Evolutionary conservation across 176 grass and related monocot species (phyloP), one percentile per base, ranked within the genome.

Genomic region (Saccharum spontaneum): DNA sequence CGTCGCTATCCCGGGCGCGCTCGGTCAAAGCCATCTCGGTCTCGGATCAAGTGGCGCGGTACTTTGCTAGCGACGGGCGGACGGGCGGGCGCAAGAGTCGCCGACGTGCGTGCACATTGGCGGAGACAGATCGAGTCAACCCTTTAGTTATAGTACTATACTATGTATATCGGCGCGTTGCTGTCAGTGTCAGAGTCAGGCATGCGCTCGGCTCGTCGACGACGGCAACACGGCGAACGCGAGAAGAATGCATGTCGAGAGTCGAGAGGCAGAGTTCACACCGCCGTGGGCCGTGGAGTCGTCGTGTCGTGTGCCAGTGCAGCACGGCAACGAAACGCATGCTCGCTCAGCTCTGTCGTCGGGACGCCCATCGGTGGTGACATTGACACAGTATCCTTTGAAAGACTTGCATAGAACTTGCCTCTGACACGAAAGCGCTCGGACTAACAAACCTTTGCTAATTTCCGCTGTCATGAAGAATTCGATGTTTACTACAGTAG

Each of bases 41-140:
- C 73, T 36, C 46, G 18, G 36, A 79, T 75, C 69, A 52, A 84
- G 83, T 30, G 67, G 67, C 67, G 63, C 49, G 40, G 8, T 9
- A 41, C 40, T 15, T 48, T 17, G 43, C 11, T 39, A 41, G 22
- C 28, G 14, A 31, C 49, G 20, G 10, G 14, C 74, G 45, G 11
- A 1, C 75, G 62, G 15, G 6, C 24, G 48, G 4, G 12, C 77
- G 71, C 86, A 50, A 15, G 48, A 54, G 80, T 65, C 82, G 60
- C 38, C 73, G 73, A 59, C 79, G 84, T 67, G 83, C 40, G 57
- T 1, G 83, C 64, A 31, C 84, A 83, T 68, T 65, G 67, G 57
- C 50, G 14, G 36, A 67, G 16, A 7, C 7, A 50, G 71, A 74
- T 74, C 71, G 0, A 14, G 74, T 86, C 79, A 83, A 78, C 57